These are phyloP conservation scores for Chalaropsis thielavioides DNA, from an alignment of 2,329 filamentous ascomycete species.

Conservation along the genomic window DNA sequence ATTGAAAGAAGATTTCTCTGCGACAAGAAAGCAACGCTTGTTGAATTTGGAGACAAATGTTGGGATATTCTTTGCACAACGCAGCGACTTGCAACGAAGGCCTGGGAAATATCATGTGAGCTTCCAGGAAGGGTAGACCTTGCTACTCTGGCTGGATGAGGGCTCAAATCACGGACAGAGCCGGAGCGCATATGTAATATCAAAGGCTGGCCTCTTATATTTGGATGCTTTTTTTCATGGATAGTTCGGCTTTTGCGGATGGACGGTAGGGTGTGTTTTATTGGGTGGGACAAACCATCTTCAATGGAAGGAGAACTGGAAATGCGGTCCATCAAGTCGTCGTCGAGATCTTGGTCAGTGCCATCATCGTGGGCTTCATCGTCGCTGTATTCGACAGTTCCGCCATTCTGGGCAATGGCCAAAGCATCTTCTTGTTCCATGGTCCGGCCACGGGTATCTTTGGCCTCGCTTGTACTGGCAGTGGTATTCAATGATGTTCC, in stretches of 20 bases:
- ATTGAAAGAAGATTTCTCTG: slow-evolving; percentile 3
- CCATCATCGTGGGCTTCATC: slow-evolving; percentile 46
- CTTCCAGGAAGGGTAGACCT: not conserved
- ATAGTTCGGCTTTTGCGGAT: not conserved
- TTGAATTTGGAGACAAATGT: not conserved
- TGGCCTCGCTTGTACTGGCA: slow-evolving; percentile 22
- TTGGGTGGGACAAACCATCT: slow-evolving; percentile 69
- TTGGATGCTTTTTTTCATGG: not conserved
- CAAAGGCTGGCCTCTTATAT: not conserved
- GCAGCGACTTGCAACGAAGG: slow-evolving; percentile 13
- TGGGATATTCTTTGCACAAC: not conserved
- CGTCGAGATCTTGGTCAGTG: slow-evolving; percentile 62
- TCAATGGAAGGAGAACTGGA: slow-evolving; percentile 97
- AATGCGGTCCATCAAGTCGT: slow-evolving; percentile 97
- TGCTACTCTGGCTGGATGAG: not conserved
- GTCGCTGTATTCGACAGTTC: slow-evolving; percentile 23
- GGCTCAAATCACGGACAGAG: not conserved
- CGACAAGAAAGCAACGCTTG: slow-evolving; percentile 14
- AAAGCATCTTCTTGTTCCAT: slow-evolving; percentile 42
- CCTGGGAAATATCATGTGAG: not conserved
- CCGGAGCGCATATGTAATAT: not conserved
- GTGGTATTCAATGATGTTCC: slow-evolving; percentile 23
- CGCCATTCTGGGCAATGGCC: slow-evolving; percentile 46
- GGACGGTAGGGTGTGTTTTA: not conserved
- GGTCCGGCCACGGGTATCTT: slow-evolving; percentile 24